A percentile compares a stretch with the other conserved stretches of the same genome.
Conservation (phyloP, 192 early-diverging fungal species). For the Coemansia sp. region DNA sequence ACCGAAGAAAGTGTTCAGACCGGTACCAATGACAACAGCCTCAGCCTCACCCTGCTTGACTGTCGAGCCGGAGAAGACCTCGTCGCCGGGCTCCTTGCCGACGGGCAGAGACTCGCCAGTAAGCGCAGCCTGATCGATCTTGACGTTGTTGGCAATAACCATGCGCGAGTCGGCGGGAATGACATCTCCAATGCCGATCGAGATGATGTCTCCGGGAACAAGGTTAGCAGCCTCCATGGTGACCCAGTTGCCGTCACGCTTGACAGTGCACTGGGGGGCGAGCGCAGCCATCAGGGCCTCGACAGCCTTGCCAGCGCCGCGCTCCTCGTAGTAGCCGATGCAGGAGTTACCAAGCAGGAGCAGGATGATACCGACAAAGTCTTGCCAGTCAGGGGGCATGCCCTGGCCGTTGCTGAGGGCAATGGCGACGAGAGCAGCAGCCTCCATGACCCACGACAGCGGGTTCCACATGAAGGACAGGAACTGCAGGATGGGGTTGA, state of each 20-base stretch:
- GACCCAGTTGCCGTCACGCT: constrained; percentile 79
- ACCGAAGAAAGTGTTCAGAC: constrained; percentile 82
- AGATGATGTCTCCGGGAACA: constrained; percentile 90
- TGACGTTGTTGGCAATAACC: constrained; percentile 65
- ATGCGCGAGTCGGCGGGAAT: constrained; percentile 86
- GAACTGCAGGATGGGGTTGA: constrained; percentile 84
- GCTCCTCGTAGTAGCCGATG: constrained; percentile 90
- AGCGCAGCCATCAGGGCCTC: constrained; percentile 93
- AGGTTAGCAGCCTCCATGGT: constrained; percentile 74
- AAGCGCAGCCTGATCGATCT: constrained; percentile 70
- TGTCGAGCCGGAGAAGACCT: constrained; percentile 76
- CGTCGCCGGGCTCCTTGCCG: constrained; percentile 67
- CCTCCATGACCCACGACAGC: constrained; percentile 82
- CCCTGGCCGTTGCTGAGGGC: constrained; percentile 71
- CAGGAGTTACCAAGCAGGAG: constrained; percentile 80
- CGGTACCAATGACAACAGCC: constrained; percentile 77
- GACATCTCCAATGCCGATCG: constrained; percentile 84
- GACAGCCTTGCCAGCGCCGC: constrained; percentile 85
- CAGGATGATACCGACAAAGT: constrained; percentile 80
- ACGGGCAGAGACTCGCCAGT: constrained; percentile 76
- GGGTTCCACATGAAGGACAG: constrained; percentile 84
- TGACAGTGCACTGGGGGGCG: constrained; percentile 84
- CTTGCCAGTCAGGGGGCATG: constrained; percentile 75
- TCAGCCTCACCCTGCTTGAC: constrained; percentile 80
- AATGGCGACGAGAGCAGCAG: constrained; percentile 82